Conservation (phyloP, 1,284 basidiomycete species). For the Heterobasidion annosum region DNA sequence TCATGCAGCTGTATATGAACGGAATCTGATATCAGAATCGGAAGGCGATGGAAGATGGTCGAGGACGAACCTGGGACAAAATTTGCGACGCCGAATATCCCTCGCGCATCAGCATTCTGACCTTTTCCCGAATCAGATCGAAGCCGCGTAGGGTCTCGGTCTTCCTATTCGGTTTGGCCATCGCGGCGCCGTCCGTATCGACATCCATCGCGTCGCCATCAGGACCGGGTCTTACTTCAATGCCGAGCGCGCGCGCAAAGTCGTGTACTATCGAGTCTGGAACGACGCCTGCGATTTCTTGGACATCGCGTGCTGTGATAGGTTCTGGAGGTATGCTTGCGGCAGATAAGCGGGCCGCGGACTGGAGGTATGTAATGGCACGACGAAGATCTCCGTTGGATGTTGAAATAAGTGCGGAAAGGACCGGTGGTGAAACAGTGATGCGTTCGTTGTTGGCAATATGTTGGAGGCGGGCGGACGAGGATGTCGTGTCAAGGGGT, state of each 20-base stretch:
- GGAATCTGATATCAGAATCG: conserved; percentile 6
- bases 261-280: conserved; percentile 66
- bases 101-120: conserved; percentile 72
- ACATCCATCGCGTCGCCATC: conserved; percentile 36
- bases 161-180: conserved; percentile 11
- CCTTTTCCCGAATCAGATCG: conserved; percentile 62
- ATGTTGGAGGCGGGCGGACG: conserved; percentile 68
- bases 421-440: conserved; percentile 39
- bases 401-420: conserved; percentile 68
- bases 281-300: conserved; percentile 97
- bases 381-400: conserved; percentile 94
- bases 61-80: conserved; percentile 65
- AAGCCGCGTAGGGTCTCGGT: conserved; percentile 36
- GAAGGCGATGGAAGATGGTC: not conserved
- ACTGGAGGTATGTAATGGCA: conserved; percentile 98
- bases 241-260: conserved; percentile 70
- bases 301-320: conserved; percentile 72
- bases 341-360: conserved; percentile 78
- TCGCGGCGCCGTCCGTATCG: conserved; percentile 14
- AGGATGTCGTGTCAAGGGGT: conserved; percentile 76
- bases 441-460: conserved; percentile 68
- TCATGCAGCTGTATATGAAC: conserved; percentile 72
- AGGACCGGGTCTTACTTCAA: conserved; percentile 44
- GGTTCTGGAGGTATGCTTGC: conserved; percentile 62
- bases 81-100: conserved; percentile 94